A percentile compares a stretch with the other conserved stretches of the same genome.
Conservation (phyloP, 78 protist species). For the Dictyostelium firmibasis region DNA sequence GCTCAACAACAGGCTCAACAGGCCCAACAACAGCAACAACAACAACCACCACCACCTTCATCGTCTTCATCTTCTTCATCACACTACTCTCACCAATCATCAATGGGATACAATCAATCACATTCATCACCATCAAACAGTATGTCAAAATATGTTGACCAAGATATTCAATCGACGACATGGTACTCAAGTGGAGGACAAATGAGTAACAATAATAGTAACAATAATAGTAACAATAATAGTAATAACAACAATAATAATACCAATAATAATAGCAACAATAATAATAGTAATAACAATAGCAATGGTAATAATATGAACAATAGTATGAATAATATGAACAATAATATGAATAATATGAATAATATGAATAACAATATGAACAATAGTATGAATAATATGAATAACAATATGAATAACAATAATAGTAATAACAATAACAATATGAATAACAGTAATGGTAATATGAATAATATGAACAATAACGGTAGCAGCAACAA, state of each 20-base stretch:
- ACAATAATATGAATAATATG: too few relatives aligned
- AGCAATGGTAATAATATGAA: not conserved
- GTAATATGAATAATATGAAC: not conserved
- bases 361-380: not conserved
- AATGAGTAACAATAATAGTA: not conserved
- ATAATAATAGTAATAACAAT: not conserved
- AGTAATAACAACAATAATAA: not conserved
- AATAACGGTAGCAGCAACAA: not conserved
- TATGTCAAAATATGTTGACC: slow-evolving; percentile 4
- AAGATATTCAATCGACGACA: not conserved
- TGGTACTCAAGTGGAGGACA: not conserved
- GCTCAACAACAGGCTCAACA: too few relatives aligned
- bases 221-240: not conserved
- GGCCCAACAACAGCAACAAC: not conserved
- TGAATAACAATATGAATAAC: not conserved
- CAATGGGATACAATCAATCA: not conserved
- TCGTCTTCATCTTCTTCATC: not conserved
- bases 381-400: not conserved
- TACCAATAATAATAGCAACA: not conserved
- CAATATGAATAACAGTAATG: not conserved
- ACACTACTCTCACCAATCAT: not conserved
- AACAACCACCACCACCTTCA: not conserved
- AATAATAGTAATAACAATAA: not conserved
- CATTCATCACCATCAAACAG: not conserved
- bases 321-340: too few relatives aligned